These are phyloP conservation scores for Globisporangium irregulare DNA, from an alignment of 352 stramenopile genomes.

Conservation along the genomic window DNA sequence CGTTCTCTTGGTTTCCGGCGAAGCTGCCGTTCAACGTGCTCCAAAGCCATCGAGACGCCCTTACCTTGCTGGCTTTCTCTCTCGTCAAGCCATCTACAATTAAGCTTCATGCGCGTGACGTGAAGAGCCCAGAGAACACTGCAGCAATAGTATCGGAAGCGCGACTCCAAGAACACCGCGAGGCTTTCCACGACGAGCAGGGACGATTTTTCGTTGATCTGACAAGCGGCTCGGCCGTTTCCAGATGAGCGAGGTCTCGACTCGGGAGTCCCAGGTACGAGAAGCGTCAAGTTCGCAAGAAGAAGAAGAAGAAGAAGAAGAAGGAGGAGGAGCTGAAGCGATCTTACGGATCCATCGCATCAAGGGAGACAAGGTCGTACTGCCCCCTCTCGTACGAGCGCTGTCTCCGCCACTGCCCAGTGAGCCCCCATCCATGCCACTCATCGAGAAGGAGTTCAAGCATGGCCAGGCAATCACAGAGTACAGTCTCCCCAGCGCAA, in stretches of 20 bases:
- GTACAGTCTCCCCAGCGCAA: conserved; percentile 6
- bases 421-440: background rate
- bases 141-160: background rate
- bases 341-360: background rate
- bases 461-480: background rate
- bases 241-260: background rate
- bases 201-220: background rate
- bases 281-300: background rate
- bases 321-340: background rate
- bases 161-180: background rate
- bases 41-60: background rate
- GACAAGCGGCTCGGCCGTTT: background rate
- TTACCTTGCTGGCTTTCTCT: background rate
- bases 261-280: background rate
- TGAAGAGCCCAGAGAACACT: background rate
- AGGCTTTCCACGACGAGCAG: background rate
- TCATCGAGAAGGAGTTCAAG: conserved; percentile 3
- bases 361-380: background rate
- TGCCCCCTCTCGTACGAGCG: background rate
- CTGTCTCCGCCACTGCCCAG: background rate
- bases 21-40: background rate
- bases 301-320: background rate
- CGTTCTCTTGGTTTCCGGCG: background rate
- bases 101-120: conserved; percentile 4
- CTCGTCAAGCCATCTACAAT: conserved; percentile 1